phyloP scores from a whole-genome alignment of 345 rosid species.

The Brassica cretica region DNA sequence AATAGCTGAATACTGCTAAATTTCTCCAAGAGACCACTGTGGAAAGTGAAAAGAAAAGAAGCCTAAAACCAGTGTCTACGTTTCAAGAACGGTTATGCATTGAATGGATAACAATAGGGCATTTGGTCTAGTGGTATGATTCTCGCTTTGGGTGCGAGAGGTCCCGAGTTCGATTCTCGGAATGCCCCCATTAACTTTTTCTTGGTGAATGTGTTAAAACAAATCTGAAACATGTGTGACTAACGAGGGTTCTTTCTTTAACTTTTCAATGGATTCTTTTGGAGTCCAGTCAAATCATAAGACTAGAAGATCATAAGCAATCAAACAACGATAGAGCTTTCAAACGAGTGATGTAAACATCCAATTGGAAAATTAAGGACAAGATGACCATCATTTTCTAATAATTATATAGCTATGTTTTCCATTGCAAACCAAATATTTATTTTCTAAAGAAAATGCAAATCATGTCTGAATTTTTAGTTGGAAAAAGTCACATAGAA shows the following conservation, averaged over 20 bases:
- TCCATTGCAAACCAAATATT: background rate
- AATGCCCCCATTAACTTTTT: conserved; percentile 27
- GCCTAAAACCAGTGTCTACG: background rate
- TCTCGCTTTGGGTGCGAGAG: conserved; percentile 89
- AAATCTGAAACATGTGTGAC: background rate
- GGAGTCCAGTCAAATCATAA: background rate
- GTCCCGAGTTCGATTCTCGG: conserved; percentile 57
- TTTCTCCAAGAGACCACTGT: background rate
- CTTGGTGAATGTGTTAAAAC: background rate
- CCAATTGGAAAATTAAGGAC: background rate
- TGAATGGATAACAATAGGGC: conserved; percentile 31
- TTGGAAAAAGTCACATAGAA: background rate
- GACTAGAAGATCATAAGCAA: background rate
- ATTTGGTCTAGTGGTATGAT: conserved; percentile 82
- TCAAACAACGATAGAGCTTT: background rate
- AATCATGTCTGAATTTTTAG: background rate
- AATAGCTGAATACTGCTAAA: background rate
- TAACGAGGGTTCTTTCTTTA: background rate
- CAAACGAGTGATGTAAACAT: background rate
- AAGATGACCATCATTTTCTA: background rate
- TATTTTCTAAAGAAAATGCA: background rate
- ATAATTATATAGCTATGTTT: background rate
- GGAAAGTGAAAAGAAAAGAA: background rate
- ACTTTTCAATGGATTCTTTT: background rate
- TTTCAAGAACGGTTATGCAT: background rate